Conservation (phyloP, 1,284 basidiomycete genomes). For the Taiwanofungus camphoratus region DNA sequence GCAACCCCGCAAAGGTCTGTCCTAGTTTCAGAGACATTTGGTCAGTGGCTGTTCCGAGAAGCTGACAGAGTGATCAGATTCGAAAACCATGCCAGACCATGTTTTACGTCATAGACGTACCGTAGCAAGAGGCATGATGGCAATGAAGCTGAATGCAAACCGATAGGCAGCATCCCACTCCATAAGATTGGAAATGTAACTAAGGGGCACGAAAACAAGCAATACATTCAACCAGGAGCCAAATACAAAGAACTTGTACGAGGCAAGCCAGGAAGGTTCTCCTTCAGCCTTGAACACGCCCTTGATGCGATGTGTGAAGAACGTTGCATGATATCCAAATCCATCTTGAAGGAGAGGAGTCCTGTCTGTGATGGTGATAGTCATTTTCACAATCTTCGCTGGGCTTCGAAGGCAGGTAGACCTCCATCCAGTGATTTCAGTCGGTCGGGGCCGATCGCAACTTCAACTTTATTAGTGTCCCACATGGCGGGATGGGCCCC, state of each 20-base stretch:
- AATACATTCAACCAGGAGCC: slow-evolving; percentile 75
- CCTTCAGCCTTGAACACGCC: slow-evolving; percentile 49
- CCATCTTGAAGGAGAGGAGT: slow-evolving; percentile 42
- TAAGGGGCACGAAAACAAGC: slow-evolving; percentile 55
- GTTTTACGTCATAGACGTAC: slow-evolving; percentile 30
- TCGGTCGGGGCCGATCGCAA: too few relatives aligned
- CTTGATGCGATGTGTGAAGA: slow-evolving; percentile 35
- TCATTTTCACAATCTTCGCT: too few relatives aligned
- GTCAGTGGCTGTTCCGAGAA: slow-evolving; percentile 84
- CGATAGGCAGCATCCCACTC: slow-evolving; percentile 79
- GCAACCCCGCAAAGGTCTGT: slow-evolving; percentile 76
- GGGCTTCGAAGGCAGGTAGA: too few relatives aligned
- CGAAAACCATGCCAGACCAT: background rate
- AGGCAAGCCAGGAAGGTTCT: slow-evolving; percentile 56
- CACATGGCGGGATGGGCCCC: too few relatives aligned
- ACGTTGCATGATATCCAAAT: slow-evolving; percentile 22
- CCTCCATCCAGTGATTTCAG: too few relatives aligned
- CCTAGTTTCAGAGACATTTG: slow-evolving; percentile 78
- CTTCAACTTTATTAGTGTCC: too few relatives aligned
- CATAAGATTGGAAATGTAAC: slow-evolving; percentile 53
- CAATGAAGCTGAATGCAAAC: slow-evolving; percentile 81
- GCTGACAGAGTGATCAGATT: slow-evolving; percentile 23
- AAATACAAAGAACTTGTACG: slow-evolving; percentile 65
- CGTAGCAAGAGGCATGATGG: slow-evolving; percentile 85
- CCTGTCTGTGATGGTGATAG: slow-evolving; percentile 26